Evolutionary conservation across 257 asterid genomes (phyloP), one percentile per base, ranked within the genome.

Genomic region (Nicotiana sylvestris): DNA sequence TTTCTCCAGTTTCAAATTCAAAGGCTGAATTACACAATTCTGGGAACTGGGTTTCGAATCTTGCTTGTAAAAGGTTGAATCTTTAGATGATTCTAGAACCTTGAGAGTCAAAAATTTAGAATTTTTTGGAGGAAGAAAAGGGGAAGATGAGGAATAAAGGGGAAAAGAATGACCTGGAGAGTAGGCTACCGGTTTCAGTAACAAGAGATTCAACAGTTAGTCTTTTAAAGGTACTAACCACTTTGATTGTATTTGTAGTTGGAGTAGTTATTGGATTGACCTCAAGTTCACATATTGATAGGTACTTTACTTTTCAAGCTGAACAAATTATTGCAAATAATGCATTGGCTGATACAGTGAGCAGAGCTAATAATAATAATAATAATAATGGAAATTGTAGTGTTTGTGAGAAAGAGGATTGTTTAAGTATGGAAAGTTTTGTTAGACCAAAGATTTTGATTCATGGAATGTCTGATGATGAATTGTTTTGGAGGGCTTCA

Each of bases 401-500:
- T 30, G 83, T 81, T 76, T 90, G 91, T 74, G 90, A 84, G 43
- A 85, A 76, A 66, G 91, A 91, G 74, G 92, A 85, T 87, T 91
- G 92, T 72, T 77, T 88, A 85, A 88, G 95, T 83, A 85, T 91
- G 89, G 88, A 84, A 82, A 88, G 90, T 83, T 93, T 94, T 74
- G 49, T 85, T 8, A 68, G 89, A 85, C 97, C 89, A 4, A 81
- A 66, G 60, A 90, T 86, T 76, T 86, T 92, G 89, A 87, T 55
- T 84, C 98, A 96, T 67, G 84, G 85, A 18, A 89, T 96, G 98
- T 86, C 87, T 5, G 99, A 96, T 84, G 93, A 87, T 5, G 98
- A 96, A 89, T 81, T 96, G 89, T 89, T 94, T 68, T 96, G 99
- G 99, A 92, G 99, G 89, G 98, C 98, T 33, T 91, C 99, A 16